Evolutionary conservation across 305 asterid genomes (phyloP), one percentile per base, ranked within the genome.

Genomic region (Solanum chacoense): DNA sequence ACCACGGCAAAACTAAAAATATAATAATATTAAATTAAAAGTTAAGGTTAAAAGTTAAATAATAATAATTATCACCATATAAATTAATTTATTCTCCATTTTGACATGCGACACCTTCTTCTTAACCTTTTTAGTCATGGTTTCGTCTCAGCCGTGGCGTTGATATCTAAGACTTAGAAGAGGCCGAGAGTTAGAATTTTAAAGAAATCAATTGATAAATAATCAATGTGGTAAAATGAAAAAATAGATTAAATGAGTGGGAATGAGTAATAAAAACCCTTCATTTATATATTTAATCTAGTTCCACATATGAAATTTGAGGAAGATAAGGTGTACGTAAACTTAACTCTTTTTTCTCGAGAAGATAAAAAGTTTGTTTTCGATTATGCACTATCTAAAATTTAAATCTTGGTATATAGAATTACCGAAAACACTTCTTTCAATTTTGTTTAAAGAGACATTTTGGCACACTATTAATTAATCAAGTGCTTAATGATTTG

Each of bases 251-350:
- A 72, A 20, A 72, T 12, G 22, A 16, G 2, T 8, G 2, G 24
- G 20, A 73, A 73, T 22, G 79, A 73, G 22, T 31, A 73, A 73
- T 59, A 59, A 59, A 59, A 59, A 20, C 26, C 26, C 71, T 20
- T 59, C 26, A 20, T 20, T 20, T 59, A 59, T 67, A 24, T 67
- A 67, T 10, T 65, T 4, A 65, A 0, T 65, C 6, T n/a, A 67
- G 14, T 24, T 67, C 16, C 13, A 24, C 8, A 24, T 26, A 26
- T 69, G 75, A 69, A 11, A 26, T 69, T 4, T 26, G 18, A 22
- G 26, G 4, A 11, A 5, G 2, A 7, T 67, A 6, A 67, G 0
- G 0, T 9, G 9, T n/a, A 4, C 0, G 29, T 11, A 24, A 8
- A 67, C 8, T 14, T 63, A 4, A 63, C 3, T 22, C 29, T 24